phyloP scores from a whole-genome alignment of 345 rosid species.

The Barbarea vulgaris region DNA sequence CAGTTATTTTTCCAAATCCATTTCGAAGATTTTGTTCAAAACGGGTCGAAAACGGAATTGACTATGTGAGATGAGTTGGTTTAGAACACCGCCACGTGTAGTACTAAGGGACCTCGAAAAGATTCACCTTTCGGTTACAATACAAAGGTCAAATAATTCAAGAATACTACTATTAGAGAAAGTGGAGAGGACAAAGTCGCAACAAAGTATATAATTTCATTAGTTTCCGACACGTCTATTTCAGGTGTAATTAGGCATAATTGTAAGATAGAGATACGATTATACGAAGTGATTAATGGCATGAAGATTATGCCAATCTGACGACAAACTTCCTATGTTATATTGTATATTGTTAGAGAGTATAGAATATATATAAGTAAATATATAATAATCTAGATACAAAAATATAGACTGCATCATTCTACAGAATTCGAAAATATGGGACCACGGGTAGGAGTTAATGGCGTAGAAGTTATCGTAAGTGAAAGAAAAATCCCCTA shows the following conservation, averaged over 20 bases:
- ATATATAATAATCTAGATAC: not conserved
- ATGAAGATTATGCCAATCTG: not conserved
- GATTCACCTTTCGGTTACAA: slow-evolving; percentile 6
- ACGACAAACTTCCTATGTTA: not conserved
- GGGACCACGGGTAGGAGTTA: not conserved
- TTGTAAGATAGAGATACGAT: not conserved
- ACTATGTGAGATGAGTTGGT: not conserved
- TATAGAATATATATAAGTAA: not conserved
- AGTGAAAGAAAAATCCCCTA: not conserved
- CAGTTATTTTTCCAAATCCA: not conserved
- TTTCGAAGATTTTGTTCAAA: not conserved
- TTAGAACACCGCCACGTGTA: slow-evolving; percentile 12
- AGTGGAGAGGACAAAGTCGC: slow-evolving; percentile 16
- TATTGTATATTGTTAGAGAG: not conserved
- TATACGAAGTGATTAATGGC: not conserved
- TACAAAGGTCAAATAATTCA: slow-evolving; percentile 10
- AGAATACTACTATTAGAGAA: not conserved
- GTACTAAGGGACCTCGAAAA: slow-evolving; percentile 10
- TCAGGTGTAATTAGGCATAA: not conserved
- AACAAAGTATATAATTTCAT: not conserved
- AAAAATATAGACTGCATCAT: not conserved
- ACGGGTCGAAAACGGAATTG: not conserved
- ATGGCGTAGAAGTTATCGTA: not conserved
- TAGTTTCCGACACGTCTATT: not conserved
- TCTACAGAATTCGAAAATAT: slow-evolving; percentile 1